Evolutionary conservation across 2,329 filamentous ascomycete species (phyloP).

Genomic region (Alternaria hordeiaustralica): DNA sequence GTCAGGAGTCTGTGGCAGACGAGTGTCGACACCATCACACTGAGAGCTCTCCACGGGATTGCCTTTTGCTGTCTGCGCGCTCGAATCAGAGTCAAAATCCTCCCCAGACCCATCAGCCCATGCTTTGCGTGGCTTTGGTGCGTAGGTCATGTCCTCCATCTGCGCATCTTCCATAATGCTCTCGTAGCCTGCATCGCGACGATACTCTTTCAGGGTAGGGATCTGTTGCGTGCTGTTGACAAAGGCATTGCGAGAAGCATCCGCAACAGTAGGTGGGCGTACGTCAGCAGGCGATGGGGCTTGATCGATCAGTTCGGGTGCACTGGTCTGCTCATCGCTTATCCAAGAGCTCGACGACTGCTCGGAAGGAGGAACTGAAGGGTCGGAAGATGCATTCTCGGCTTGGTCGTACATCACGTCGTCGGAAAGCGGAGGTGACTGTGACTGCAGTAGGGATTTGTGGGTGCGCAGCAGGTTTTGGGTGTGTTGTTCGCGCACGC

Average conservation of each 20-base stretch:
- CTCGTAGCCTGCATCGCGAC: constrained; percentile 10
- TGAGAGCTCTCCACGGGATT: constrained; percentile 18
- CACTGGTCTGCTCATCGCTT: constrained; percentile 21
- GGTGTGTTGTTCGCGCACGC: constrained; percentile 49
- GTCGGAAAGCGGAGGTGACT: constrained; percentile 34
- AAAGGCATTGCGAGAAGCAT: constrained; percentile 49
- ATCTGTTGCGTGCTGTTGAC: constrained; percentile 53
- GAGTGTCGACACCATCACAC: constrained; percentile 2
- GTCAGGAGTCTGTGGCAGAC: constrained; percentile 10
- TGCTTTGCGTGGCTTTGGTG: constrained; percentile 18
- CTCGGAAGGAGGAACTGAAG: constrained; percentile 23
- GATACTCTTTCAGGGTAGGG: constrained; percentile 39
- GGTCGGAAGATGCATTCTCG: constrained; percentile 21
- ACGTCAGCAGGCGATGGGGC: constrained; percentile 3
- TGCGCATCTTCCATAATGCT: constrained; percentile 24
- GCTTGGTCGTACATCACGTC: constrained; percentile 20
- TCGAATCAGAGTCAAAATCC: constrained; percentile 36
- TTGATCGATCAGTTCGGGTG: constrained; percentile 24
- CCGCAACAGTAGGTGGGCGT: constrained; percentile 26
- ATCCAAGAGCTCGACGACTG: constrained; percentile 26
- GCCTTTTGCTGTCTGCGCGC: constrained; percentile 31
- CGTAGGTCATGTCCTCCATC: constrained; percentile 34
- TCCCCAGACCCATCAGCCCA: constrained; percentile 51
- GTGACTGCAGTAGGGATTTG: constrained; percentile 14
- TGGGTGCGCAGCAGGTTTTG: constrained; percentile 35